These are phyloP conservation scores for Millerago galiae DNA, from an alignment of 805 yeast species.

Conservation along the genomic window DNA sequence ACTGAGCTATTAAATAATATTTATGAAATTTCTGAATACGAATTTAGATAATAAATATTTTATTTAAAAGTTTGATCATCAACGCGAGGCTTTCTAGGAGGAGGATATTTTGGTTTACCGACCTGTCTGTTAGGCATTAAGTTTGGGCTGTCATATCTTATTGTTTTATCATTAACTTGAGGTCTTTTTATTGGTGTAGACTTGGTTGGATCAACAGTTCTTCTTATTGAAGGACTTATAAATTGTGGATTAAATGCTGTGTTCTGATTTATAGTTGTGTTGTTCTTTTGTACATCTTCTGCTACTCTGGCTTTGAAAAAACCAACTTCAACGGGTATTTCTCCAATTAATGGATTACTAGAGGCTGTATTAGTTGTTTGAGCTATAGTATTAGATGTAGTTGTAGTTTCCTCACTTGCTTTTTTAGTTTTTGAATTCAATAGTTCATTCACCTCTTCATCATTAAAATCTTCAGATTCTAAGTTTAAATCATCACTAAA, in stretches of 20 bases:
- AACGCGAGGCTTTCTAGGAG: slow-evolving; percentile 11
- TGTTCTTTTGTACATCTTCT: slow-evolving; percentile 41
- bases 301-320: slow-evolving; percentile 68
- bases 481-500: slow-evolving; percentile 43
- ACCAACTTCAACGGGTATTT: slow-evolving; percentile 22
- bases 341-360: slow-evolving; percentile 5
- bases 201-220: slow-evolving; percentile 60
- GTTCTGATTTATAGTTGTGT: slow-evolving; percentile 25
- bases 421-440: slow-evolving; percentile 13
- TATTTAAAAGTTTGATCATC: neutral
- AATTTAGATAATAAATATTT: neutral
- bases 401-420: slow-evolving; percentile 10
- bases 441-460: slow-evolving; percentile 21
- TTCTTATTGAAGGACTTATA: slow-evolving; percentile 48
- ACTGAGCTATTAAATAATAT: no score
- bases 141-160: slow-evolving; percentile 24
- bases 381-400: neutral
- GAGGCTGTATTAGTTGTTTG: slow-evolving; percentile 11
- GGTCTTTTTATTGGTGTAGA: slow-evolving; percentile 56
- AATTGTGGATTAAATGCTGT: slow-evolving; percentile 50
- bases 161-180: slow-evolving; percentile 10
- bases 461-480: slow-evolving; percentile 30
- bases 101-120: slow-evolving; percentile 24
- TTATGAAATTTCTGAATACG: neutral
- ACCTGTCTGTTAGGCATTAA: slow-evolving; percentile 22